Percentiles rank a stretch among this genome's conserved stretches.
Evolutionary conservation across 2,329 filamentous ascomycete genomes (phyloP).

Genomic region (Aspergillus niger): DNA sequence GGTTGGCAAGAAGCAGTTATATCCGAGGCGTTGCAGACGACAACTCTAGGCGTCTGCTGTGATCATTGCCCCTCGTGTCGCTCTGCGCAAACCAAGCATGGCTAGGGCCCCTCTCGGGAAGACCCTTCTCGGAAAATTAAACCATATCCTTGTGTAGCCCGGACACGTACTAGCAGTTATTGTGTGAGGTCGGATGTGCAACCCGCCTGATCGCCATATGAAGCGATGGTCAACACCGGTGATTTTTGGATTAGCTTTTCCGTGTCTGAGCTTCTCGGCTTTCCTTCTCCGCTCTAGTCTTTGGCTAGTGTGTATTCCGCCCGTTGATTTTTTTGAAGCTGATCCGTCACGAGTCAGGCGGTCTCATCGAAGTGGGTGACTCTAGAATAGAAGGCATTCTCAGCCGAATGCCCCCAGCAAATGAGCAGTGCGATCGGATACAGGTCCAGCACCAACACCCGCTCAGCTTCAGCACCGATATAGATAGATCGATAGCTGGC

Average conservation of each 20-base stretch:
- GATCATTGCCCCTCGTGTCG: constrained; percentile 3
- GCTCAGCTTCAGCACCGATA: background rate
- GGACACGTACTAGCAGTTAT: constrained; percentile 14
- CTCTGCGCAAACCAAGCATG: background rate
- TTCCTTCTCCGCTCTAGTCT: background rate
- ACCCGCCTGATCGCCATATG: constrained; percentile 11
- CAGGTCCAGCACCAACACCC: too few relatives aligned
- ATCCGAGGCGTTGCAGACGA: background rate
- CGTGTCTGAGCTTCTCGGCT: background rate
- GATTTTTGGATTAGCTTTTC: constrained; percentile 14
- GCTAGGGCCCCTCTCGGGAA: constrained; percentile 10
- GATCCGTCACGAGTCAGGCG: background rate
- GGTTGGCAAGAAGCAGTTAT: constrained; percentile 1
- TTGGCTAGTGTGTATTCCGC: background rate
- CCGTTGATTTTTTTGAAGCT: background rate
- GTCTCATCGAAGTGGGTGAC: background rate
- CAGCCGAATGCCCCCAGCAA: background rate
- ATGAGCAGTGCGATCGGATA: background rate
- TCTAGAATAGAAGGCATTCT: background rate
- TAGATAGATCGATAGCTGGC: background rate
- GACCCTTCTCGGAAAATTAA: constrained; percentile 24
- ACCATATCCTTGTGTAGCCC: constrained; percentile 15
- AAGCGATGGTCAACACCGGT: constrained; percentile 12
- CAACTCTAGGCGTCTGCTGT: background rate
- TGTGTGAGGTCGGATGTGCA: constrained; percentile 18